Evolutionary conservation across 2,329 filamentous ascomycete genomes (phyloP).

Genomic region (Rhinocladiella mackenziei): DNA sequence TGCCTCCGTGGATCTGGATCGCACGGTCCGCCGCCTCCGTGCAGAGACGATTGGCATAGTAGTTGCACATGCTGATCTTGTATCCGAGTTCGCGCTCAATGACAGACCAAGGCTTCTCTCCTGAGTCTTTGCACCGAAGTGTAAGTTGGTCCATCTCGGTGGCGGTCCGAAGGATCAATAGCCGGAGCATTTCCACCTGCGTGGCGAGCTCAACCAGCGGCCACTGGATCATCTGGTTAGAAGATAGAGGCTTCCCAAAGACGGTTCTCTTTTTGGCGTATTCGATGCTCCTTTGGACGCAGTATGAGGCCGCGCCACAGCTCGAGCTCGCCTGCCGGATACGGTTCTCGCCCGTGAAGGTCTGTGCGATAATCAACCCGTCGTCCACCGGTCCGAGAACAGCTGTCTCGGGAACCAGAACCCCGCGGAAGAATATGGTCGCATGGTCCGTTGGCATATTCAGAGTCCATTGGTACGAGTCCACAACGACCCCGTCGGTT

Average conservation of each 20-base stretch:
- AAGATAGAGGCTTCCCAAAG: conserved; percentile 54
- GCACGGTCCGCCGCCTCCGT: conserved; percentile 59
- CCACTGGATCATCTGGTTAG: conserved; percentile 62
- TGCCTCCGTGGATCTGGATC: conserved; percentile 60
- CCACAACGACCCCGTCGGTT: conserved; percentile 51
- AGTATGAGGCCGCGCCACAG: conserved; percentile 57
- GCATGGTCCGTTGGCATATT: conserved; percentile 66
- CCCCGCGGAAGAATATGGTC: conserved; percentile 53
- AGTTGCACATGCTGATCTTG: conserved; percentile 64
- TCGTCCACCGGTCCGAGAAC: conserved; percentile 52
- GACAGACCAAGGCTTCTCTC: conserved; percentile 44
- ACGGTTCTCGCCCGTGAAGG: conserved; percentile 63
- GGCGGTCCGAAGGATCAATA: conserved; percentile 59
- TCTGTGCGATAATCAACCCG: conserved; percentile 59
- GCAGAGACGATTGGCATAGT: conserved; percentile 59
- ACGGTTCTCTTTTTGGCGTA: conserved; percentile 54
- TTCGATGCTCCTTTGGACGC: conserved; percentile 54
- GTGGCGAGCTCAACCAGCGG: conserved; percentile 60
- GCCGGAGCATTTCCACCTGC: conserved; percentile 59
- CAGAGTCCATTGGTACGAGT: conserved; percentile 61
- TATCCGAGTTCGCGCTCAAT: conserved; percentile 58
- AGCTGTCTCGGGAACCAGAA: conserved; percentile 52
- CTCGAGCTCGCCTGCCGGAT: conserved; percentile 62
- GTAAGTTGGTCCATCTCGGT: conserved; percentile 54
- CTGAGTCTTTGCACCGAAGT: conserved; percentile 25